Evolutionary conservation across 2,329 filamentous ascomycete genomes (phyloP).

Genomic region (Xylariaceae sp.): DNA sequence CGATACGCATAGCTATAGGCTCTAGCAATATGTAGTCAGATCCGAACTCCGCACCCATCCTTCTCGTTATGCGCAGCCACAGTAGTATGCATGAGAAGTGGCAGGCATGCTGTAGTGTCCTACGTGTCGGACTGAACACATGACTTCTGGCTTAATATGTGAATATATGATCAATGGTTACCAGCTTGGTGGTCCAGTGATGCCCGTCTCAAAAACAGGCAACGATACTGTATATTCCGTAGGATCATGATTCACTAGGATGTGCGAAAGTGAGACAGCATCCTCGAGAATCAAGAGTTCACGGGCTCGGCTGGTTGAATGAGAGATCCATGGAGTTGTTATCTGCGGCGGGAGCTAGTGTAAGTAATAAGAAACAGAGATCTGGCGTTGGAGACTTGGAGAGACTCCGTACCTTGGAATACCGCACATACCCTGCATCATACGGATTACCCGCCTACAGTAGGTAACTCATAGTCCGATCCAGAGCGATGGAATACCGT

Average conservation of each 20-base stretch:
- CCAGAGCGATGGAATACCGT: no score
- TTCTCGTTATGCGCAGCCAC: slow-evolving; percentile 5
- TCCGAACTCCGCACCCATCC: slow-evolving; percentile 12
- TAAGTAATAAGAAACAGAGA: neutral
- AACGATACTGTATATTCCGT: no score
- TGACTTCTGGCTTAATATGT: slow-evolving; percentile 10
- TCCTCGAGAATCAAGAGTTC: neutral
- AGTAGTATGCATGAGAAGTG: slow-evolving; percentile 13
- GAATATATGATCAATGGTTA: neutral
- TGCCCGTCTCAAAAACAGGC: no score
- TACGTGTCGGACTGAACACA: slow-evolving; percentile 20
- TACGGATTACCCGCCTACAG: no score
- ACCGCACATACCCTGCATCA: no score
- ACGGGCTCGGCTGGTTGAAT: neutral
- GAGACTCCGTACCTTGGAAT: neutral
- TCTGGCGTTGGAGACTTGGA: neutral
- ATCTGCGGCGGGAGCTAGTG: neutral
- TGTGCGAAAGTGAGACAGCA: neutral
- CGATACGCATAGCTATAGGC: neutral
- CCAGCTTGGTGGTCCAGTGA: neutral
- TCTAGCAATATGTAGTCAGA: slow-evolving; percentile 3
- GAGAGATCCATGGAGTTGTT: neutral
- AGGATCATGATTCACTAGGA: no score
- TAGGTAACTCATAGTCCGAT: no score
- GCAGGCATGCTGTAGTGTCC: slow-evolving; percentile 15